Evolutionary conservation across 768 basidiomycete genomes (phyloP).

Genomic region (Pleurotus cornucopiae): DNA sequence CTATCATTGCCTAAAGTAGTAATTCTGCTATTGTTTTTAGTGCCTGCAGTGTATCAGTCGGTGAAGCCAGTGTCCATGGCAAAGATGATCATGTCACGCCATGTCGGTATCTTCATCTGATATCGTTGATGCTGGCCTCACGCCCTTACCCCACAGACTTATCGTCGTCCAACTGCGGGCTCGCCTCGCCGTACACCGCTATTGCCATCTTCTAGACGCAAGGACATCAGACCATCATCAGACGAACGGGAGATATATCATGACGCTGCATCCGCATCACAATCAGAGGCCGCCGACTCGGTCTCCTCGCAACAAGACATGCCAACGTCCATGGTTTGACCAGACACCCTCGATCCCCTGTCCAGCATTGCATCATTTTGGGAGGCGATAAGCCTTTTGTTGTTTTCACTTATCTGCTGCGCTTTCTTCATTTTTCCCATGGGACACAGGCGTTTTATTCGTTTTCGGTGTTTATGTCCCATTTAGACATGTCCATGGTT

Average conservation of each 20-base stretch:
- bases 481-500: neutral
- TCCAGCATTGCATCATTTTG: neutral
- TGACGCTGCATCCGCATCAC: neutral
- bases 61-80: slow-evolving; percentile 44
- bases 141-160: slow-evolving; percentile 5
- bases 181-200: slow-evolving; percentile 4
- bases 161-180: slow-evolving; percentile 6
- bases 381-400: neutral
- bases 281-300: neutral
- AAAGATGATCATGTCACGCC: slow-evolving; percentile 50
- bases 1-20: slow-evolving; percentile 6
- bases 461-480: neutral
- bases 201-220: slow-evolving; percentile 4
- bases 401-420: neutral
- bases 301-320: neutral
- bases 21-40: slow-evolving; percentile 17
- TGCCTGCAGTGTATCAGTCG: slow-evolving; percentile 38
- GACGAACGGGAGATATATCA: neutral
- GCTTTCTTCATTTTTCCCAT: neutral
- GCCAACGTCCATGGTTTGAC: slow-evolving; percentile 3
- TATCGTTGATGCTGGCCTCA: neutral
- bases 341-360: neutral
- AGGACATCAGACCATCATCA: neutral
- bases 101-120: slow-evolving; percentile 26
- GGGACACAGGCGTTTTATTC: too few species aligned